Base-by-base conservation (phyloP, 306 rosid genomes). In the Oxytropis ochrocephala region DNA sequence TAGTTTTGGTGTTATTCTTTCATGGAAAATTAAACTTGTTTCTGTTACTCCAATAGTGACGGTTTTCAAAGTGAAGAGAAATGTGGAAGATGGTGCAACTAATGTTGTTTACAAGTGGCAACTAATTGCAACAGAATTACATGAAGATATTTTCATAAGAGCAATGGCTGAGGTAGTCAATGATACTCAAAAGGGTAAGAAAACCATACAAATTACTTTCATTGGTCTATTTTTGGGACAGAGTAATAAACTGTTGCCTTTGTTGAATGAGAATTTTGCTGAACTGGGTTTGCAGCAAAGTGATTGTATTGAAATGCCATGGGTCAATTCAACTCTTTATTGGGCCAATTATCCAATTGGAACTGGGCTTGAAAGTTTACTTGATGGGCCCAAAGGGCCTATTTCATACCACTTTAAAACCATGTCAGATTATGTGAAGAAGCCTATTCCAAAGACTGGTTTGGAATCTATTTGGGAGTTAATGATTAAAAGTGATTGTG, bases 1-100 rank as follows among this genome's bases (percentile, higher is more conserved):
- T 0, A 81, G 80, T 57, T 81, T 81, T n/a, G 85, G 85, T 21
- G 82, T 81, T 13, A 70, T 81, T 35, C 71, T 77, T 12, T 63
- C 76, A 8, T 81, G 85, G 85, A 68, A 63, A 44, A 77, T 81
- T 12, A 73, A 63, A n/a, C 24, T 81, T 21, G 82, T 77, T 48
- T 0, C 6, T 16, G 71, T 81, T 0, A 67, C 82, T 11, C 67
- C 77, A 10, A 59, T 21, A 14, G 82, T 81, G 3, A 73, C 82
- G 2, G 85, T 81, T 0, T 81, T 77, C 21, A 69, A 5, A 19
- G 77, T 81, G 54, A 14, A 4, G 13, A 64, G 11, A 13, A 64
- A 39, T 4, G 0, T 73, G 7, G 72, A 73, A 42, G 39, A 77
- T 14, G 77, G 69, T 12, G 82, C 52, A 4, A 27, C 49, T 0